phyloP scores from a whole-genome alignment of 2,329 filamentous ascomycete genomes.

The Diaporthe amygdali region DNA sequence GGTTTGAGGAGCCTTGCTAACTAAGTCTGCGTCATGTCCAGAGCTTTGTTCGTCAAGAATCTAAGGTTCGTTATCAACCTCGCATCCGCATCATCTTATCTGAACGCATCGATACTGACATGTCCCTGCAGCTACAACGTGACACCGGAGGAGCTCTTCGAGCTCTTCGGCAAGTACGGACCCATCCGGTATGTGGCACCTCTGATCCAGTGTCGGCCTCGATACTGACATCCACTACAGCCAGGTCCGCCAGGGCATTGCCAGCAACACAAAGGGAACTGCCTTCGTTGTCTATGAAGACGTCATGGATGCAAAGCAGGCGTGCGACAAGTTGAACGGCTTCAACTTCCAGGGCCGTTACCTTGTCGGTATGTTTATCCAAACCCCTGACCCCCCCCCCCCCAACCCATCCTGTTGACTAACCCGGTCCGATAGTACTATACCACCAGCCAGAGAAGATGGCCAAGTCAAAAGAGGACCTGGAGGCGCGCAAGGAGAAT shows the following conservation, averaged over 20 bases:
- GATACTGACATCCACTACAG: constrained; percentile 52
- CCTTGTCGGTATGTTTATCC: constrained; percentile 83
- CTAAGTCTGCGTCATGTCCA: constrained; percentile 42
- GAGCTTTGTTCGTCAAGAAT: constrained; percentile 99
- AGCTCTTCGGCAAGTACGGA: constrained; percentile 97
- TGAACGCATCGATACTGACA: constrained; percentile 29
- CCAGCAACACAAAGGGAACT: constrained; percentile 96
- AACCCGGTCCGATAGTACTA: constrained; percentile 49
- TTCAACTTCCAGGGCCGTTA: constrained; percentile 99
- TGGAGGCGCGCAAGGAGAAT: constrained; percentile 92
- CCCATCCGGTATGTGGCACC: constrained; percentile 79
- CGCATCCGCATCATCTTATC: constrained; percentile 48
- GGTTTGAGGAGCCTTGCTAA: constrained; percentile 30
- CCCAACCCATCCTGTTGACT: constrained; percentile 4
- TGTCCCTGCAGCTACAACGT: constrained; percentile 84
- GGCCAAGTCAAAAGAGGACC: constrained; percentile 86
- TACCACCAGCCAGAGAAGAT: constrained; percentile 72
- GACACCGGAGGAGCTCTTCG: constrained; percentile 95
- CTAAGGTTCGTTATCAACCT: constrained; percentile 78
- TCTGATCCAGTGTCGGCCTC: neutral
- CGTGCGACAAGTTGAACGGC: constrained; percentile 99
- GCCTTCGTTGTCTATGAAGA: constrained; percentile 99
- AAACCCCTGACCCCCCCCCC: neutral
- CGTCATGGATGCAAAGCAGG: constrained; percentile 97
- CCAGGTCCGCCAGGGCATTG: constrained; percentile 98